Percentiles rank a stretch among this genome's conserved stretches.
Conservation (phyloP, 768 basidiomycete species). For the Candolleomyces aberdarensis region DNA sequence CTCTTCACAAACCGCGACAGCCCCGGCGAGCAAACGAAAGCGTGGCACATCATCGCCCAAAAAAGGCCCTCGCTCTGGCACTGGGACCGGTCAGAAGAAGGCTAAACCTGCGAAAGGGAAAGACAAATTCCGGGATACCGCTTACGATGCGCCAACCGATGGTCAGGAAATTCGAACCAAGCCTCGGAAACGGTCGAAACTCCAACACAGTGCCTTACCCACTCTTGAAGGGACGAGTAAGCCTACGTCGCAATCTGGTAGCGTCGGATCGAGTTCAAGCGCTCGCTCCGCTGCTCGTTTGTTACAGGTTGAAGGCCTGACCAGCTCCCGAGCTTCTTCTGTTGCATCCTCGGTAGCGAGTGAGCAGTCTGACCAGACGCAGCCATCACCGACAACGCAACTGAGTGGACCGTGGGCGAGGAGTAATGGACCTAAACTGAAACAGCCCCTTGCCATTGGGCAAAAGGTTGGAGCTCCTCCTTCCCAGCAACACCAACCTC, state of each 20-base stretch:
- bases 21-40: not conserved
- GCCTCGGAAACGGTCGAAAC: slow-evolving; percentile 28
- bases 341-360: slow-evolving; percentile 33
- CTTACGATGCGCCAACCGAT: not conserved
- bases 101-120: slow-evolving; percentile 3
- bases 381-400: slow-evolving; percentile 28
- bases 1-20: no score
- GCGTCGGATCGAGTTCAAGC: slow-evolving; percentile 30
- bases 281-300: slow-evolving; percentile 35
- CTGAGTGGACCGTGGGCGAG: not conserved
- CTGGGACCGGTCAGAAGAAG: not conserved
- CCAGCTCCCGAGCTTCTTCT: slow-evolving; percentile 45
- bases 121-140: slow-evolving; percentile 5
- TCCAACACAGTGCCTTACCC: slow-evolving; percentile 27
- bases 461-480: slow-evolving; percentile 16
- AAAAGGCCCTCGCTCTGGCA: slow-evolving; percentile 9
- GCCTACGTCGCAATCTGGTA: slow-evolving; percentile 9
- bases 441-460: slow-evolving; percentile 1
- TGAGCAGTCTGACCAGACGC: slow-evolving; percentile 20
- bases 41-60: slow-evolving; percentile 4
- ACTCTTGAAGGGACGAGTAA: not conserved
- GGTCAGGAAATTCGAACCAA: not conserved
- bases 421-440: slow-evolving; percentile 1
- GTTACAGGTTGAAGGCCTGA: slow-evolving; percentile 17
- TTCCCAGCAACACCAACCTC: slow-evolving; percentile 12